phyloP scores from a whole-genome alignment of 768 basidiomycete species.

The Imleria badia region DNA sequence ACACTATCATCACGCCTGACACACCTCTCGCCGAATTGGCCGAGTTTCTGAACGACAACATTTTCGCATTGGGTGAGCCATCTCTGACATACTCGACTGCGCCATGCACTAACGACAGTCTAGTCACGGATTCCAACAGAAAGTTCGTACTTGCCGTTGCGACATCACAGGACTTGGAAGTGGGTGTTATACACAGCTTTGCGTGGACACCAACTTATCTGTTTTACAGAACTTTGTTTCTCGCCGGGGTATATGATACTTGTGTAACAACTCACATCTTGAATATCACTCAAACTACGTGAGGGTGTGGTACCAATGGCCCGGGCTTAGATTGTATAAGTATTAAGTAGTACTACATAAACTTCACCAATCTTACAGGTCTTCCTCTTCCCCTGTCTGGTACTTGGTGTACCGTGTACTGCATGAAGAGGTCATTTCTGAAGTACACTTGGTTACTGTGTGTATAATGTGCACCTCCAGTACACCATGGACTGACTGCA shows the following conservation, averaged over 20 bases:
- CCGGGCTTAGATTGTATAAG: too few species aligned
- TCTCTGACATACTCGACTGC: not conserved
- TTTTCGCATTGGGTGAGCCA: constrained; percentile 71
- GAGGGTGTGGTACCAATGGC: too few species aligned
- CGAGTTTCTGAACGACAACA: constrained; percentile 65
- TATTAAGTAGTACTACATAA: too few species aligned
- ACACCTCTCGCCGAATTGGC: constrained; percentile 83
- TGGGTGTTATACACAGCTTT: not conserved
- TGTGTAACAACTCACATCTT: not conserved
- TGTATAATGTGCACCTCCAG: too few species aligned
- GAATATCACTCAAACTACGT: not conserved
- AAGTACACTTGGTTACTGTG: too few species aligned
- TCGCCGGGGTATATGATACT: constrained; percentile 25
- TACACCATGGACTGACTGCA: too few species aligned
- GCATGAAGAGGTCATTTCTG: too few species aligned
- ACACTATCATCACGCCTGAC: constrained; percentile 77
- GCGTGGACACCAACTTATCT: not conserved
- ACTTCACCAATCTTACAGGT: too few species aligned
- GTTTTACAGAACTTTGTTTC: constrained; percentile 29
- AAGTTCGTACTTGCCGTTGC: constrained; percentile 85
- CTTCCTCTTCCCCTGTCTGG: too few species aligned
- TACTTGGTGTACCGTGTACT: too few species aligned
- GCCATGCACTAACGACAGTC: not conserved
- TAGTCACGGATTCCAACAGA: constrained; percentile 80
- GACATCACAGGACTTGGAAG: constrained; percentile 71